Conservation (phyloP, 2,329 filamentous ascomycete genomes). For the Knufia petricola region DNA sequence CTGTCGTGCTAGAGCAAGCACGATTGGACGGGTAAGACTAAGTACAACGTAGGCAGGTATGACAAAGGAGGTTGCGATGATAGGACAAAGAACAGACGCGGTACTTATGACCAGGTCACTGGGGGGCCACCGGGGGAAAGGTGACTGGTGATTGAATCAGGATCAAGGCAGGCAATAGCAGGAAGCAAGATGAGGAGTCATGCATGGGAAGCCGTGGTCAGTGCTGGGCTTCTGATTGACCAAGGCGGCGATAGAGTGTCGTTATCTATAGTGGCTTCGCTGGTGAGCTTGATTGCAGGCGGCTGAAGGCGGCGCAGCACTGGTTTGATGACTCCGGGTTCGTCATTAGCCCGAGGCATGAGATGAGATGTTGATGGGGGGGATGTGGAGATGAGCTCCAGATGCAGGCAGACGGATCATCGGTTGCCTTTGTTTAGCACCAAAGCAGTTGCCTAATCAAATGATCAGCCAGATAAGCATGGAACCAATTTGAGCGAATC, state of each 20-base stretch:
- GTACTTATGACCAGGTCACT: neutral
- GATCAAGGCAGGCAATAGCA: constrained; percentile 3
- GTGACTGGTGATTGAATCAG: constrained; percentile 5
- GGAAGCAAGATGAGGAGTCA: constrained; percentile 8
- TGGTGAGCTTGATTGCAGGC: neutral
- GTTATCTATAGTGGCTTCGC: constrained; percentile 1
- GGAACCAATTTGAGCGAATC: neutral
- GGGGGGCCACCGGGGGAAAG: neutral
- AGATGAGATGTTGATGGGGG: neutral
- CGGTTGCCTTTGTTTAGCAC: neutral
- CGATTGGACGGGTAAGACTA: neutral
- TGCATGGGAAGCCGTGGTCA: neutral
- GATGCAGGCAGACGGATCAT: constrained; percentile 1
- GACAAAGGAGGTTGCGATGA: neutral
- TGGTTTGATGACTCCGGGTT: constrained; percentile 3
- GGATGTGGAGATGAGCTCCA: constrained; percentile 5
- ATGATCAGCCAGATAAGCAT: neutral
- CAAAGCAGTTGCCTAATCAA: neutral
- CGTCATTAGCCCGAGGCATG: constrained; percentile 4
- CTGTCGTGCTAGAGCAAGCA: neutral
- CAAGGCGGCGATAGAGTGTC: neutral
- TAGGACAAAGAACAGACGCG: neutral
- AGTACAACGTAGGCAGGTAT: neutral
- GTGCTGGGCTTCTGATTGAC: neutral
- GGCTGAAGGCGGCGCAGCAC: constrained; percentile 5